These are phyloP conservation scores for Alliaria petiolata DNA, from an alignment of 345 rosid genomes.

Conservation along the genomic window DNA sequence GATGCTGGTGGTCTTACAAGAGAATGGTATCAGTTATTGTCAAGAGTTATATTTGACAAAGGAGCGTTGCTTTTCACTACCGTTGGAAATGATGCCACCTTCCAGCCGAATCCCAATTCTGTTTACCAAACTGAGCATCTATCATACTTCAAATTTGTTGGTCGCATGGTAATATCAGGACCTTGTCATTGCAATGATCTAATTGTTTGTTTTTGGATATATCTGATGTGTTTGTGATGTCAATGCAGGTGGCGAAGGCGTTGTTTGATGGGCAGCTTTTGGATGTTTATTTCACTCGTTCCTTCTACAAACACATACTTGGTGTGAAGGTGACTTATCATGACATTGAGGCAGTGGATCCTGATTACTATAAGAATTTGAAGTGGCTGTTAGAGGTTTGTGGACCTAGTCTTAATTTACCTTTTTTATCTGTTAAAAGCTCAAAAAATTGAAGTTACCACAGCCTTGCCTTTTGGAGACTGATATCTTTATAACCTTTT, in stretches of 20 bases:
- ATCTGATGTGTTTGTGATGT: constrained; percentile 23
- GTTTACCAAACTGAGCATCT: constrained; percentile 96
- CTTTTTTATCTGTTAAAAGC: neutral
- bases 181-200: constrained; percentile 2
- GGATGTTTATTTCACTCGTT: constrained; percentile 94
- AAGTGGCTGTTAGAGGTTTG: constrained; percentile 98
- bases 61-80: constrained; percentile 94
- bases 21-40: constrained; percentile 95
- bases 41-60: constrained; percentile 94
- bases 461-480: neutral
- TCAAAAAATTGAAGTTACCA: neutral
- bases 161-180: constrained; percentile 75
- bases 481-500: constrained; percentile 2
- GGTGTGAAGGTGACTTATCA: constrained; percentile 97
- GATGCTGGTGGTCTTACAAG: constrained; percentile 99
- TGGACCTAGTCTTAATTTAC: constrained; percentile 7
- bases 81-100: constrained; percentile 88
- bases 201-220: constrained; percentile 2
- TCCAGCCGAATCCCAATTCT: constrained; percentile 97
- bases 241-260: constrained; percentile 85
- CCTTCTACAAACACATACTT: constrained; percentile 93
- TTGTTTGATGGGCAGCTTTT: constrained; percentile 94
- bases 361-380: constrained; percentile 92
- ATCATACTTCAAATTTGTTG: constrained; percentile 92
- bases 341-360: constrained; percentile 99